Evolutionary conservation across 179 eudicot species (phyloP).

Genomic region (Silene noctiflora): DNA sequence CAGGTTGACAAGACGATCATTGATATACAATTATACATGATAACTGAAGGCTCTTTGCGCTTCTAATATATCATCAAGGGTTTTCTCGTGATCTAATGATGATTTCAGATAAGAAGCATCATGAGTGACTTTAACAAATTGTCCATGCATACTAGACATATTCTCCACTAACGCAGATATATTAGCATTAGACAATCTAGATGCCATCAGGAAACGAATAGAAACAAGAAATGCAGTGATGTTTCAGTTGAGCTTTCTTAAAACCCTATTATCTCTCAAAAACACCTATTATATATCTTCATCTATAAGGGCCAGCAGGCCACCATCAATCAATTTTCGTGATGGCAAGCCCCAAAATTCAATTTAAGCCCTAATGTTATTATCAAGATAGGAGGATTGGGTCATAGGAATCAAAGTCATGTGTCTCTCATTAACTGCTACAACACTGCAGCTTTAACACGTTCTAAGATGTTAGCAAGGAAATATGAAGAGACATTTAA

Average conservation of each 20-base stretch:
- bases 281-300: too few relatives aligned
- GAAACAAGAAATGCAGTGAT: constrained; percentile 3
- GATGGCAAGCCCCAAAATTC: background rate
- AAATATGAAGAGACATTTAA: too few relatives aligned
- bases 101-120: background rate
- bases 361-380: background rate
- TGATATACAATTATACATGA: background rate
- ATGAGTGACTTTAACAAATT: background rate
- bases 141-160: background rate
- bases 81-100: background rate
- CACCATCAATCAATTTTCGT: background rate
- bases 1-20: background rate
- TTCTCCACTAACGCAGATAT: background rate
- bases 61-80: background rate
- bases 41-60: background rate
- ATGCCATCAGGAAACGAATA: background rate
- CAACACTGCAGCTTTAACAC: background rate
- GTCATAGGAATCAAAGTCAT: background rate
- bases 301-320: background rate
- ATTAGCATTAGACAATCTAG: background rate
- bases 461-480: background rate
- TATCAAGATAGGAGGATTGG: background rate
- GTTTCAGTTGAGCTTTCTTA: too few relatives aligned
- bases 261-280: too few relatives aligned
- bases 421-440: background rate